A percentile compares a stretch with the other conserved stretches of the same genome.
phyloP scores from a whole-genome alignment of 2,329 filamentous ascomycete genomes.

The Epichloe glyceriae region DNA sequence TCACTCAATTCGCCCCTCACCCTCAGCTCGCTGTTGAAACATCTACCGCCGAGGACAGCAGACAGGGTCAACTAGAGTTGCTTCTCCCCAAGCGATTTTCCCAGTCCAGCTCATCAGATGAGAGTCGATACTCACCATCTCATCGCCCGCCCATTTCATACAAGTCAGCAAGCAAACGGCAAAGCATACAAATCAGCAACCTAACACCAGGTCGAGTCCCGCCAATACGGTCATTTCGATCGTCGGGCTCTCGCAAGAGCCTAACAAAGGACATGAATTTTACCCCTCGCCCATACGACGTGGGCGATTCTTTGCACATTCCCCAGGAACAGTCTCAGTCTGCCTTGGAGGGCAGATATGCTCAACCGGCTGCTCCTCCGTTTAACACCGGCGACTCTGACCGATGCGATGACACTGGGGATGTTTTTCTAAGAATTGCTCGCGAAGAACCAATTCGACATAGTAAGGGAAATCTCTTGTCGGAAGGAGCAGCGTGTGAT shows the following conservation, averaged over 20 bases:
- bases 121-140: conserved; percentile 27
- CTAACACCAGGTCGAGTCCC: conserved; percentile 30
- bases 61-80: conserved; percentile 33
- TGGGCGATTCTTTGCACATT: conserved; percentile 29
- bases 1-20: background rate
- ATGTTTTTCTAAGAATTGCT: conserved; percentile 47
- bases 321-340: conserved; percentile 36
- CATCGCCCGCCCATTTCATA: conserved; percentile 38
- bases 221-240: conserved; percentile 43
- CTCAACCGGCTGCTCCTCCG: background rate
- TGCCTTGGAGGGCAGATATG: conserved; percentile 32
- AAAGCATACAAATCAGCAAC: conserved; percentile 18
- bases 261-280: conserved; percentile 40
- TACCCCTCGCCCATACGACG: conserved; percentile 29
- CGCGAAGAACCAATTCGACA: conserved; percentile 35
- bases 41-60: conserved; percentile 9
- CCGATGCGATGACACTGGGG: conserved; percentile 37
- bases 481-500: conserved; percentile 1
- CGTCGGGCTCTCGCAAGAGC: conserved; percentile 44
- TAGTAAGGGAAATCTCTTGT: conserved; percentile 17
- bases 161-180: conserved; percentile 24
- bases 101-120: conserved; percentile 30
- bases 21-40: conserved; percentile 12
- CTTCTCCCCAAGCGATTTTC: conserved; percentile 31
- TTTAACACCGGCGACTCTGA: conserved; percentile 1